phyloP scores from a whole-genome alignment of 176 grass and related monocot species.

The Triticum monococcum region DNA sequence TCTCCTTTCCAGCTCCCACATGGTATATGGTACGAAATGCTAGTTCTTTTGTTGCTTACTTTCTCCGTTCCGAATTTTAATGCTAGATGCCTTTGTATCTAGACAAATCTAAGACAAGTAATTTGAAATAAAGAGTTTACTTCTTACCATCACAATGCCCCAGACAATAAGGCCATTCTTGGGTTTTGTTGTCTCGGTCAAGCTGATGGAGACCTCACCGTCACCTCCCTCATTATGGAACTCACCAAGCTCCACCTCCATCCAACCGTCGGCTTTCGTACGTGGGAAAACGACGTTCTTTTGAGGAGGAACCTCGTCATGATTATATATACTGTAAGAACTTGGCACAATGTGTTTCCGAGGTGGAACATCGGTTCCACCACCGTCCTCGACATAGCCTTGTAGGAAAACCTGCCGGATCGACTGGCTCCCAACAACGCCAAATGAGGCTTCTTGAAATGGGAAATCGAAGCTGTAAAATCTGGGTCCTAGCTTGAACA shows the following conservation, averaged over 20 bases:
- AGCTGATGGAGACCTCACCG: slow-evolving; percentile 42
- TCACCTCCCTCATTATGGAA: slow-evolving; percentile 49
- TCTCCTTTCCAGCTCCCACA: not conserved
- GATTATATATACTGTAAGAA: not conserved
- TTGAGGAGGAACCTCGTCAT: not conserved
- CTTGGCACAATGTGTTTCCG: not conserved
- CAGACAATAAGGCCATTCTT: slow-evolving; percentile 53
- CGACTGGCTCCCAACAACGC: not conserved
- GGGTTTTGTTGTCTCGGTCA: slow-evolving; percentile 16
- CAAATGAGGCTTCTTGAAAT: slow-evolving; percentile 22
- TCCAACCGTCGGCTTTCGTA: slow-evolving; percentile 8
- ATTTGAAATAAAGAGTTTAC: not conserved
- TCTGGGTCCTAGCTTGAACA: slow-evolving; percentile 41
- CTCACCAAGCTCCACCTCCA: slow-evolving; percentile 44
- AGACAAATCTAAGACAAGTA: too few relatives aligned
- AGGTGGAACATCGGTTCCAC: not conserved
- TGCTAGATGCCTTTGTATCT: too few relatives aligned
- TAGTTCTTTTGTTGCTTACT: too few relatives aligned
- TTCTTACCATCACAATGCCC: slow-evolving; percentile 58
- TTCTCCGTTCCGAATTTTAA: too few relatives aligned
- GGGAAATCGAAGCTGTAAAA: slow-evolving; percentile 10
- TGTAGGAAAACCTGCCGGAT: not conserved
- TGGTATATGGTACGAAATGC: not conserved
- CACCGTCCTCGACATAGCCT: not conserved
- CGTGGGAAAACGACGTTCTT: not conserved